Base-by-base conservation (phyloP, 208 protist species). In the Trypanosoma brucei region DNA sequence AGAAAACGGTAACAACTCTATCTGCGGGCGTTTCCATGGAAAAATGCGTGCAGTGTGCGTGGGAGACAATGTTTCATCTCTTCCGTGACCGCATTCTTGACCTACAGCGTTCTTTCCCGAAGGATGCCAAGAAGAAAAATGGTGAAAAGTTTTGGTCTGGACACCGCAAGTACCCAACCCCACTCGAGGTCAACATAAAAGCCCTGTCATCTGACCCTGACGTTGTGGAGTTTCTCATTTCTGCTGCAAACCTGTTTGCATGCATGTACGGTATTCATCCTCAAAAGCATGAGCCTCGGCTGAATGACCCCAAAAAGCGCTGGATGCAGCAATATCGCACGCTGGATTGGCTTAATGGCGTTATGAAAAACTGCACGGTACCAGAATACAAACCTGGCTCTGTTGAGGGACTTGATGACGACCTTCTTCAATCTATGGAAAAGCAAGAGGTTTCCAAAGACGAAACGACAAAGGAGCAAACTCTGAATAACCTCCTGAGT, bases 101-200 rank as follows among this genome's bases (percentile, higher is more conserved):
- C 74, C 85, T 99, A 22, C 92, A 99, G 57, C 84, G 82, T 44
- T 94, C 95, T 59, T 99, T 99, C 78, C 99, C 99, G 8, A 56
- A 75, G 22, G 97, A 99, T 79, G 79, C 93, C 62, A 80, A 95
- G 30, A 98, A 92, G 37, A 94, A 92, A 53, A 88, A 93, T 64
- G 93, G 93, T 36, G 91, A 93, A 44, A 70, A 76, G 11, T 98
- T 98, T 73, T 98, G 94, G 93, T 91, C 83, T 11, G 94, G 92
- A 44, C 77, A 94, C 49, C 91, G 89, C 55, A 92, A 87, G 62
- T 88, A 82, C 68, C 94, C 94, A 13, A 59, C 42, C n/a, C 69
- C 87, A 22, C 64, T 96, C 8, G 64, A 86, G 30, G 69, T 86
- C 22, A 45, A 75, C 14, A 46, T 68, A 8, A 55, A 38, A 14